Evolutionary conservation across 805 yeast genomes (phyloP).

Genomic region (Candida orba): DNA sequence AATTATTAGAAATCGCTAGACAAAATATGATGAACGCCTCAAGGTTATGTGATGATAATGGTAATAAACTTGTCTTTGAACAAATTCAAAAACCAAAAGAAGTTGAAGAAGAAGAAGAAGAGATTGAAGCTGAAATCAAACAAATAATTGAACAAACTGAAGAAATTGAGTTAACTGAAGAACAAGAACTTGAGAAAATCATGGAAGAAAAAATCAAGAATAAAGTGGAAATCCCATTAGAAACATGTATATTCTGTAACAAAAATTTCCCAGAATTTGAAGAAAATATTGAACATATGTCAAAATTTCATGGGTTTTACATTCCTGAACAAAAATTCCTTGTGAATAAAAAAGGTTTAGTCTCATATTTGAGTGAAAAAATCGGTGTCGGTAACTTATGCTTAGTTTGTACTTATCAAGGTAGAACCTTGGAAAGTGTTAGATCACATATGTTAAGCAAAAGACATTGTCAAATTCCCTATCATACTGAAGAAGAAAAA

Average conservation of each 20-base stretch:
- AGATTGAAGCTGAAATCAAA: not conserved
- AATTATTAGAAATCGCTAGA: conserved; percentile 33
- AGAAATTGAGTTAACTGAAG: conserved; percentile 29
- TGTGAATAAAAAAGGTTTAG: conserved; percentile 62
- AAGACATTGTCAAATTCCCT: conserved; percentile 85
- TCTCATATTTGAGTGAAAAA: conserved; percentile 79
- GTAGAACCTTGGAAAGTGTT: conserved; percentile 75
- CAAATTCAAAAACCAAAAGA: not conserved
- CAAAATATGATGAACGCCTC: conserved; percentile 29
- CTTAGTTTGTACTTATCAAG: conserved; percentile 78
- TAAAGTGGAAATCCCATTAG: conserved; percentile 40
- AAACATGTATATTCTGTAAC: conserved; percentile 48
- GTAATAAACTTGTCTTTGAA: conserved; percentile 1
- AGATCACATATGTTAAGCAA: conserved; percentile 87
- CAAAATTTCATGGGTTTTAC: conserved; percentile 70
- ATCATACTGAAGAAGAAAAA: conserved; percentile 76
- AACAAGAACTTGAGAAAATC: conserved; percentile 30
- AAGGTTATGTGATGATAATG: conserved; percentile 9
- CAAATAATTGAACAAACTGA: conserved; percentile 6
- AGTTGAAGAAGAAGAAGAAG: not conserved
- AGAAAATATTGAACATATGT: conserved; percentile 66
- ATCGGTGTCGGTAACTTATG: conserved; percentile 90
- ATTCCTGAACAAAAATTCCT: conserved; percentile 80
- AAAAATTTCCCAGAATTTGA: conserved; percentile 40
- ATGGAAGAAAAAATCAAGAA: conserved; percentile 32